Evolutionary conservation across 805 yeast genomes (phyloP).

Genomic region (Ogataea polymorpha): DNA sequence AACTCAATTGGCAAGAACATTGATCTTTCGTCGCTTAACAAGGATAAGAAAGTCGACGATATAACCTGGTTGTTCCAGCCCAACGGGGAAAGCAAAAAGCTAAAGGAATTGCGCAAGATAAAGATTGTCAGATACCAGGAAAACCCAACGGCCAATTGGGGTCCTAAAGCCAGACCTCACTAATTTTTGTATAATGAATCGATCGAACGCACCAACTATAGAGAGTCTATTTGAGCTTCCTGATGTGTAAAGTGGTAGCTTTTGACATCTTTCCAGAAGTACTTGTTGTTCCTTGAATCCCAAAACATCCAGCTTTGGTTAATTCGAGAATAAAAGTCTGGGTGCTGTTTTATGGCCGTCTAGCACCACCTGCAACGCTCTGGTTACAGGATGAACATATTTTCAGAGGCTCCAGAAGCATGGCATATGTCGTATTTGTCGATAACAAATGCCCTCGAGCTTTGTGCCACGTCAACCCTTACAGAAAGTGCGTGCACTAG

Average conservation of each 20-base stretch:
- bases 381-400: too few species aligned
- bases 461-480: too few species aligned
- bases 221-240: not conserved
- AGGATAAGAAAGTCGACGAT: slow-evolving; percentile 25
- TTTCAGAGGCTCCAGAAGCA: too few species aligned
- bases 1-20: slow-evolving; percentile 35
- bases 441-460: too few species aligned
- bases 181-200: slow-evolving; percentile 2
- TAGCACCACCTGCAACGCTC: too few species aligned
- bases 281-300: too few species aligned
- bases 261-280: too few species aligned
- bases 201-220: not conserved
- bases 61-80: slow-evolving; percentile 54
- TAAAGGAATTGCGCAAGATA: slow-evolving; percentile 63
- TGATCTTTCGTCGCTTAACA: slow-evolving; percentile 30
- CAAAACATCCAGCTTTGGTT: too few species aligned
- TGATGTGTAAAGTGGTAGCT: not conserved
- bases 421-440: too few species aligned
- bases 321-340: too few species aligned
- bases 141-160: slow-evolving; percentile 95
- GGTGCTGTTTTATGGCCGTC: too few species aligned
- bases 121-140: slow-evolving; percentile 87
- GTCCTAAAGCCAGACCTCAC: slow-evolving; percentile 76
- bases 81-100: slow-evolving; percentile 52
- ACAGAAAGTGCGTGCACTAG: too few species aligned